These are phyloP conservation scores for Patellifolia procumbens DNA, from an alignment of 179 eudicot genomes.

Conservation along the genomic window DNA sequence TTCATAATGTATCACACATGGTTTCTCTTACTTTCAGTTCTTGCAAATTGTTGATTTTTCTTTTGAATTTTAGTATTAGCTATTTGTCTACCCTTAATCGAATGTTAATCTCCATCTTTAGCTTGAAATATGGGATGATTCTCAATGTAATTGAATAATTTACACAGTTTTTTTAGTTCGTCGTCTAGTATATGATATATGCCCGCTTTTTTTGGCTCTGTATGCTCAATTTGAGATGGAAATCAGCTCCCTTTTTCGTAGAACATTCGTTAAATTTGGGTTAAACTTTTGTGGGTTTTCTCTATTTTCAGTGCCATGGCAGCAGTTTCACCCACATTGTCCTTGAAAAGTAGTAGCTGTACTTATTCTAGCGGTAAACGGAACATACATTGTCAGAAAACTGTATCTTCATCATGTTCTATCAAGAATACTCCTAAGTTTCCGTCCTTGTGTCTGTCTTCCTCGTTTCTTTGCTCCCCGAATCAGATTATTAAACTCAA, in stretches of 20 bases:
- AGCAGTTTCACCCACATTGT: conserved; percentile 33
- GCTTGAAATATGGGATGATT: not conserved
- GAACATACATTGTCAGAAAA: conserved; percentile 6
- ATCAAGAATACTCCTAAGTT: conserved; percentile 19
- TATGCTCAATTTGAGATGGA: not conserved
- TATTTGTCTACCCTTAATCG: not conserved
- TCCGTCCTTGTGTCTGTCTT: conserved; percentile 31
- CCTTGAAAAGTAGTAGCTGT: conserved; percentile 38
- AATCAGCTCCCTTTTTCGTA: not conserved
- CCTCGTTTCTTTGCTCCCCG: conserved; percentile 39
- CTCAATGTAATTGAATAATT: not conserved
- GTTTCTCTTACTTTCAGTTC: too few species aligned
- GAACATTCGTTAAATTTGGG: not conserved
- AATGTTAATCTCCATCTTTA: not conserved
- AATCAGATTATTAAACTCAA: conserved; percentile 36
- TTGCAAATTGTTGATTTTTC: too few species aligned
- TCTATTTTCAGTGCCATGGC: conserved; percentile 42
- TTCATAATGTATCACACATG: too few species aligned
- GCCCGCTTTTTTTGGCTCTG: not conserved
- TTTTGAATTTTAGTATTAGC: not conserved
- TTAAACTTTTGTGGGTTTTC: conserved; percentile 10
- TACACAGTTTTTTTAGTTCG: not conserved
- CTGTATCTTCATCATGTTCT: conserved; percentile 20
- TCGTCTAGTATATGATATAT: not conserved
- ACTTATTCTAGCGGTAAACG: conserved; percentile 27